phyloP scores from a whole-genome alignment of 768 basidiomycete species.

The Kwoniella dendrophila region DNA sequence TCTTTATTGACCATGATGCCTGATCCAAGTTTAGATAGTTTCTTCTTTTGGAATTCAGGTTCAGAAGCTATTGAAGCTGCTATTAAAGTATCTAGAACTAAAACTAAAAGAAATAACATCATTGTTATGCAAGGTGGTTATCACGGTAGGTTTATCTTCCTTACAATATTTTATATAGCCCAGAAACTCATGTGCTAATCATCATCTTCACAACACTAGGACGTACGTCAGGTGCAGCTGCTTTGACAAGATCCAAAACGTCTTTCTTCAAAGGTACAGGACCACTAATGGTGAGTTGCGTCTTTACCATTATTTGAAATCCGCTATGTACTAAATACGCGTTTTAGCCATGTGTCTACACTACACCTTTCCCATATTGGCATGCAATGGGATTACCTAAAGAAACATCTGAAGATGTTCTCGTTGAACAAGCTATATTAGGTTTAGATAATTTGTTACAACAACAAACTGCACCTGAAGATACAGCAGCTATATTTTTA shows the following conservation, averaged over 20 bases:
- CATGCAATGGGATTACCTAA: constrained; percentile 72
- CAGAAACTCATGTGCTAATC: background rate
- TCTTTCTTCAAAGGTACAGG: constrained; percentile 77
- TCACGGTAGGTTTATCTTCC: constrained; percentile 63
- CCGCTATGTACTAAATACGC: background rate
- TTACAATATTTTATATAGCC: background rate
- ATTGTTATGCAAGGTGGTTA: constrained; percentile 89
- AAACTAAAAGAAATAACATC: constrained; percentile 82
- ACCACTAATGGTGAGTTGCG: constrained; percentile 75
- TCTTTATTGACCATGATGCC: constrained; percentile 86
- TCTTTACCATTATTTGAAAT: background rate
- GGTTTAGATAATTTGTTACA: constrained; percentile 76
- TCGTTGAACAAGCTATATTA: constrained; percentile 70
- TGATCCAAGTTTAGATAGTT: constrained; percentile 81
- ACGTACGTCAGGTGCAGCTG: constrained; percentile 93
- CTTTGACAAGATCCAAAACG: constrained; percentile 89
- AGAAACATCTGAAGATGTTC: constrained; percentile 63
- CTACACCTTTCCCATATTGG: constrained; percentile 88
- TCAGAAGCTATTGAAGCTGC: constrained; percentile 89
- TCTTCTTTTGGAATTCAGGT: constrained; percentile 97
- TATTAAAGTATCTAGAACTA: constrained; percentile 79
- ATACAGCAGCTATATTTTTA: constrained; percentile 88
- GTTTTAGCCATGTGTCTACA: constrained; percentile 61
- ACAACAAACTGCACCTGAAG: constrained; percentile 79
- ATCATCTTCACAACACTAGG: constrained; percentile 14